Evolutionary conservation across 768 basidiomycete genomes (phyloP).

Genomic region (Phanerodontia chrysosporium): DNA sequence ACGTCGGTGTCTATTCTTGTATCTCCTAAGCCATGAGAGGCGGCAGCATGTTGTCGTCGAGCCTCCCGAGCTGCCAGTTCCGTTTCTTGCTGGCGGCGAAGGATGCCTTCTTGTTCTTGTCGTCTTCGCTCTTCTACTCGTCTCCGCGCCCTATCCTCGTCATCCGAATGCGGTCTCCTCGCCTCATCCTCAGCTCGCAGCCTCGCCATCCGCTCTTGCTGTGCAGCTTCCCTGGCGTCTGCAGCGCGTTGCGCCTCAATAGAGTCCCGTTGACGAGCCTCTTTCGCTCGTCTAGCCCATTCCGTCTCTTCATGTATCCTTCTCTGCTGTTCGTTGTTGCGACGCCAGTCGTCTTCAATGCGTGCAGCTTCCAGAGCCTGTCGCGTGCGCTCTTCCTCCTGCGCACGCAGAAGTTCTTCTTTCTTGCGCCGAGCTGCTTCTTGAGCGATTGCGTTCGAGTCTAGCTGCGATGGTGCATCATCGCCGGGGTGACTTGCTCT

Average conservation of each 20-base stretch:
- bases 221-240: conserved; percentile 17
- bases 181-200: conserved; percentile 9
- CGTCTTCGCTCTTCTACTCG: conserved; percentile 21
- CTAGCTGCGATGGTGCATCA: conserved; percentile 12
- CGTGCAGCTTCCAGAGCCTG: conserved; percentile 35
- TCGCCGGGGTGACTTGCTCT: conserved; percentile 8
- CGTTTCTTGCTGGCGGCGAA: conserved; percentile 52
- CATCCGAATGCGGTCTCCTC: conserved; percentile 11
- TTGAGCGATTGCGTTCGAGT: conserved; percentile 15
- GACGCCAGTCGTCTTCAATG: conserved; percentile 32
- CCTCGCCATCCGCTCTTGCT: conserved; percentile 19
- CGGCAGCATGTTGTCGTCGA: conserved; percentile 17
- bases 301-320: conserved; percentile 17
- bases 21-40: conserved; percentile 9
- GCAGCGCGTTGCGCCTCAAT: conserved; percentile 16
- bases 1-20: conserved; percentile 11
- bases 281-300: conserved; percentile 14
- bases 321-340: conserved; percentile 23
- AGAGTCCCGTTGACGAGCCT: conserved; percentile 18
- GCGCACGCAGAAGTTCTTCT: conserved; percentile 20
- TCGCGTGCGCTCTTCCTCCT: conserved; percentile 34
- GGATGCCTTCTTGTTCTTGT: conserved; percentile 54
- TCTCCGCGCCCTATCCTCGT: conserved; percentile 27
- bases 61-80: conserved; percentile 26
- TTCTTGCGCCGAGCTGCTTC: conserved; percentile 26